Percentiles rank a stretch among this genome's conserved stretches.
Evolutionary conservation across 768 basidiomycete species (phyloP).

Genomic region (Fomitopsis serialis): DNA sequence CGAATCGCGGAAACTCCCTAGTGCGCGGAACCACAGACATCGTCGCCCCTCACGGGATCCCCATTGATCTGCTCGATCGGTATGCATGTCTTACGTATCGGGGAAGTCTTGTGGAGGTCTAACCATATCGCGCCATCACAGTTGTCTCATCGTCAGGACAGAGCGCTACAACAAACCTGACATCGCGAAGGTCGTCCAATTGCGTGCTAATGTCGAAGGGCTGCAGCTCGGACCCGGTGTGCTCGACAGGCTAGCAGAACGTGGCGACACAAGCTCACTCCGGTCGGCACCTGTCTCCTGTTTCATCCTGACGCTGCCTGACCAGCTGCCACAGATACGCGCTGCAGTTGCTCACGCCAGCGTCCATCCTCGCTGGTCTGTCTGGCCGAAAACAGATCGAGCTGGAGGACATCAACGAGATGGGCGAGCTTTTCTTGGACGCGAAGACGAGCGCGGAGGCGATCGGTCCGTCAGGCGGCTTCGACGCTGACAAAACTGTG

Average conservation of each 20-base stretch:
- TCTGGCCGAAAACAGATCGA: conserved; percentile 78
- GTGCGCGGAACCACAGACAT: conserved; percentile 94
- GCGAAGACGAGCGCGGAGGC: conserved; percentile 59
- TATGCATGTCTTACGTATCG: conserved; percentile 27
- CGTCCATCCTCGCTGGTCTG: conserved; percentile 77
- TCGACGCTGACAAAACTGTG: not conserved
- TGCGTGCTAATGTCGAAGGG: conserved; percentile 85
- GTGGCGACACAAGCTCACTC: conserved; percentile 79
- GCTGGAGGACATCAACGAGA: conserved; percentile 86
- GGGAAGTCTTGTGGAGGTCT: not conserved
- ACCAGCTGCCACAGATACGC: conserved; percentile 56
- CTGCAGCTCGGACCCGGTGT: conserved; percentile 72
- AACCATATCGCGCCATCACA: conserved; percentile 20
- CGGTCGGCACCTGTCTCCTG: conserved; percentile 41
- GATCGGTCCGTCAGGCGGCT: conserved; percentile 7
- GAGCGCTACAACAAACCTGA: conserved; percentile 78
- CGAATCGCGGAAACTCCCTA: conserved; percentile 88
- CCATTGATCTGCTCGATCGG: conserved; percentile 91
- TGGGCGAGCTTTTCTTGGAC: conserved; percentile 93
- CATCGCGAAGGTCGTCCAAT: conserved; percentile 79
- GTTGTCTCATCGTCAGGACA: conserved; percentile 94
- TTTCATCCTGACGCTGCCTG: not conserved
- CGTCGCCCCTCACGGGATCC: conserved; percentile 87
- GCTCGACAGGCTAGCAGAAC: conserved; percentile 71
- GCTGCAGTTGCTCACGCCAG: conserved; percentile 86